These are phyloP conservation scores for Vicia villosa DNA, from an alignment of 306 rosid species.

Conservation along the genomic window DNA sequence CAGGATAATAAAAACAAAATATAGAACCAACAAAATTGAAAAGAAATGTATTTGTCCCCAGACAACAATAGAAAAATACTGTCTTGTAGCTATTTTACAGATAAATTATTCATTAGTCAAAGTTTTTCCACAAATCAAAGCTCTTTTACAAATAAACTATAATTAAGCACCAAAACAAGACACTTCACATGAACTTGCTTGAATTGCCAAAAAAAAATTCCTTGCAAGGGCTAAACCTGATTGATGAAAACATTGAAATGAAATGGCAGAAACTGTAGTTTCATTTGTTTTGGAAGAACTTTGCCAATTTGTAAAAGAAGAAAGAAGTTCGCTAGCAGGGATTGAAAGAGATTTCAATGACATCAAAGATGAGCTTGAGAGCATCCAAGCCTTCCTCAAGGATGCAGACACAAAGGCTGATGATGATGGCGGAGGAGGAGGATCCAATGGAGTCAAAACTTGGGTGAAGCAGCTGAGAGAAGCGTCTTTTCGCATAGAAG, in stretches of 20 bases:
- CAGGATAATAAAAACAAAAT: too few relatives aligned
- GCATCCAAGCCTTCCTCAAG: slow-evolving; percentile 12
- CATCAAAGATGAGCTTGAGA: slow-evolving; percentile 24
- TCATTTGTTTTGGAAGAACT: neutral
- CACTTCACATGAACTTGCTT: neutral
- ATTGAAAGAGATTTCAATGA: neutral
- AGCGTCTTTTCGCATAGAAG: slow-evolving; percentile 35
- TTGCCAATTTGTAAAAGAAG: neutral
- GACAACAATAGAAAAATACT: neutral
- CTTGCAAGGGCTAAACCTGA: neutral
- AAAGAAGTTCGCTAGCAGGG: neutral
- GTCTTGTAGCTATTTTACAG: too few relatives aligned
- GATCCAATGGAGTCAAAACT: neutral
- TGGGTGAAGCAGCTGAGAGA: slow-evolving; percentile 38
- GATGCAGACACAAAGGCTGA: slow-evolving; percentile 26
- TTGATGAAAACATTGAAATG: neutral
- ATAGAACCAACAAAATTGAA: neutral
- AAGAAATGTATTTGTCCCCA: neutral
- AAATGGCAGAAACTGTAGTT: slow-evolving; percentile 2
- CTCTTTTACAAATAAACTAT: too few relatives aligned
- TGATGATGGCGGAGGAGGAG: neutral
- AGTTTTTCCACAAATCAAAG: too few relatives aligned
- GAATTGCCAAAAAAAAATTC: neutral
- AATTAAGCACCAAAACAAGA: neutral
- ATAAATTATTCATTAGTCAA: neutral